Conservation (phyloP, 306 rosid genomes). For the Biancaea sappan region DNA sequence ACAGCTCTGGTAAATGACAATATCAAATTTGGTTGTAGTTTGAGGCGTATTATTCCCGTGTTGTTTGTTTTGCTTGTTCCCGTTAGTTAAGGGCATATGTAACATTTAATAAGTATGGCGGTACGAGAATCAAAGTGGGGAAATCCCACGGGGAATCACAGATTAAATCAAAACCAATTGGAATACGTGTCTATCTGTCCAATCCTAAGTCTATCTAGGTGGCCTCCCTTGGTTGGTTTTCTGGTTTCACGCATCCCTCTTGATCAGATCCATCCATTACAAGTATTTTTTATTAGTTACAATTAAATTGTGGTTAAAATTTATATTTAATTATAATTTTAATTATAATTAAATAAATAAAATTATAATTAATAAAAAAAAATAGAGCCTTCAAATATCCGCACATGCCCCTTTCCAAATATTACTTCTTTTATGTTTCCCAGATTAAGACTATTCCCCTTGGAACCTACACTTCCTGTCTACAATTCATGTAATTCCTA, state of each 20-base stretch:
- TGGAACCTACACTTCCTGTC: not conserved
- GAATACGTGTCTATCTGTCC: not conserved
- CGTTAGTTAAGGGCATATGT: not conserved
- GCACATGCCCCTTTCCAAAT: not conserved
- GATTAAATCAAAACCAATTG: not conserved
- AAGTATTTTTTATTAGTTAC: too few species aligned
- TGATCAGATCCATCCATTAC: too few species aligned
- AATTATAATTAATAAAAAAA: too few species aligned
- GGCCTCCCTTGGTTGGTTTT: not conserved
- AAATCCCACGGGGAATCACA: not conserved
- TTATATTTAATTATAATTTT: too few species aligned
- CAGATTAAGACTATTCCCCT: too few species aligned
- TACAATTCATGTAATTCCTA: not conserved
- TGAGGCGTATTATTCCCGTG: not conserved
- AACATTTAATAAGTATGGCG: not conserved
- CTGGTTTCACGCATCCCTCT: not conserved
- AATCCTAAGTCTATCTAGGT: not conserved
- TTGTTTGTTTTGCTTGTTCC: not conserved
- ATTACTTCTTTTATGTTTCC: not conserved
- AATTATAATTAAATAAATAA: too few species aligned
- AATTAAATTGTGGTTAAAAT: too few species aligned
- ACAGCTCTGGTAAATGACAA: constrained; percentile 83
- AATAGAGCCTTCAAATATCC: too few species aligned
- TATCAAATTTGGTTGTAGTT: not conserved
- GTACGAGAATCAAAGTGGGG: too few species aligned